phyloP scores from a whole-genome alignment of 371 early-diverging fungal genomes.

The Dichotomocladium elegans region DNA sequence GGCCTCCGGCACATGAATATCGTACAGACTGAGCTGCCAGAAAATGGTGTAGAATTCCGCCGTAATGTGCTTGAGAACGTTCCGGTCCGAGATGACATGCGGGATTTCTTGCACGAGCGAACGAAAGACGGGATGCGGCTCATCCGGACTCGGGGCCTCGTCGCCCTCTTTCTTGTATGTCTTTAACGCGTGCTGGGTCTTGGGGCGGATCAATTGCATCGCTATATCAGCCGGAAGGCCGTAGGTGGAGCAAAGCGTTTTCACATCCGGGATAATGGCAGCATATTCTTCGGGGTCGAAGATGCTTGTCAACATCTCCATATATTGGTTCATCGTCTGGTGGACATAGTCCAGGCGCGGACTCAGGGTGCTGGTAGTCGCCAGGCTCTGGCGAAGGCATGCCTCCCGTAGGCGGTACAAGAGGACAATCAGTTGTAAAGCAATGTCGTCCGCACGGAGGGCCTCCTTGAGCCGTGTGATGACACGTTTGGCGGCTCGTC shows the following conservation, averaged over 20 bases:
- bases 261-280: constrained; percentile 55
- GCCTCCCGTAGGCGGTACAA: constrained; percentile 40
- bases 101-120: constrained; percentile 13
- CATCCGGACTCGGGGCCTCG: constrained; percentile 10
- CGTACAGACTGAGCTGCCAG: constrained; percentile 82
- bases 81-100: constrained; percentile 27
- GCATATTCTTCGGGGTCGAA: constrained; percentile 59
- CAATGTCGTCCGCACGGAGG: constrained; percentile 53
- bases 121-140: constrained; percentile 21
- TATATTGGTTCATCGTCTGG: constrained; percentile 57
- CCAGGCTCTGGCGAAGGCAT: constrained; percentile 47
- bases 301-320: constrained; percentile 59
- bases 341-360: constrained; percentile 41
- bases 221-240: constrained; percentile 69
- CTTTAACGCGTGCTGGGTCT: constrained; percentile 32
- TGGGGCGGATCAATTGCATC: constrained; percentile 71
- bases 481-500: constrained; percentile 54
- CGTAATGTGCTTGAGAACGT: constrained; percentile 47
- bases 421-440: constrained; percentile 53
- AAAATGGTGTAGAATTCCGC: constrained; percentile 81
- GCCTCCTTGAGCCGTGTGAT: constrained; percentile 57
- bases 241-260: constrained; percentile 54
- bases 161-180: constrained; percentile 5
- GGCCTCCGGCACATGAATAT: constrained; percentile 71
- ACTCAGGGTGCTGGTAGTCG: constrained; percentile 52